Evolutionary conservation across 1,139 yeast species (phyloP), one percentile per base, ranked within the genome.

Genomic region (Eremothecium cymbalariae): DNA sequence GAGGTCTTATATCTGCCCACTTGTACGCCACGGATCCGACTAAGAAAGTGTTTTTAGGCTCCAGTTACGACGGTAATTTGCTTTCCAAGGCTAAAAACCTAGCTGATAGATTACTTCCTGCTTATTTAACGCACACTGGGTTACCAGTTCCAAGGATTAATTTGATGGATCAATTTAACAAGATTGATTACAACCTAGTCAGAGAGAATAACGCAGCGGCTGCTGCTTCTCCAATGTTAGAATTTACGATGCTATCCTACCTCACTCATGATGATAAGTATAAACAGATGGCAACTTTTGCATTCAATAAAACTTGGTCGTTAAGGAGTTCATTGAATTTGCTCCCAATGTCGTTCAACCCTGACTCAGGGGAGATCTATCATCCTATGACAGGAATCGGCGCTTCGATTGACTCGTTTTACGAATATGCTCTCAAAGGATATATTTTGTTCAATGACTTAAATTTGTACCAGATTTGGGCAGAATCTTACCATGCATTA

Each of bases 351-450:
- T 70, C 90, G 0, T 62, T 86, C 7, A 78, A 80, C 44, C 81
- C 90, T 0, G 47, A 64, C 1, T 59, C 71, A 0, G 74, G 72
- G 20, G 52, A 57, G 22, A 77, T 86, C 76, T 62, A 65, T 25
- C 80, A 80, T 37, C 57, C 70, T 0, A 61, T 77, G 27, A 72
- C 90, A 0, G 95, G 96, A 0, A 68, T 83, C 7, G 97, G 97
- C 1, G 96, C 97, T 0, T 81, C 94, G 2, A 73, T 84, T n/a
- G 97, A 88, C 59, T 85, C 95, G 0, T 84, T 83, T 50, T 88
- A 81, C 54, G 97, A 88, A 52, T 84, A 88, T 55, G 83, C 95
- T 0, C 66, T 84, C 24, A 88, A 88, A 51, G 75, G 77, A 17
- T 65, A 88, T 2, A 71, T 86, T 8, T 51, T 88, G 7, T 85